A percentile compares a stretch with the other conserved stretches of the same genome.
These are phyloP conservation scores for Xerocomellus dryophilus DNA, from an alignment of 768 basidiomycete genomes.

Conservation along the genomic window DNA sequence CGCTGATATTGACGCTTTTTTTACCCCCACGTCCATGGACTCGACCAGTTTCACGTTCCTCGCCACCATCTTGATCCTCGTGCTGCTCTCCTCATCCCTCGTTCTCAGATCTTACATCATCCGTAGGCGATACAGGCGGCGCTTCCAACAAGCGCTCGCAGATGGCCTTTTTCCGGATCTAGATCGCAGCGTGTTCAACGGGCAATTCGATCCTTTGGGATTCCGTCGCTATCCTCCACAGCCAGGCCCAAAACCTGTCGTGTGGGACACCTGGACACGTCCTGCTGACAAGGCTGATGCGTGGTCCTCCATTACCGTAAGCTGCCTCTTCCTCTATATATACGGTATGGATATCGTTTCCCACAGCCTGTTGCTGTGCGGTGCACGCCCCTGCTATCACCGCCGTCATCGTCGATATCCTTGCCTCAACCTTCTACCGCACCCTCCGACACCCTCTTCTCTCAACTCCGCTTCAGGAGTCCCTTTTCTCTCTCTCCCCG, in stretches of 20 bases:
- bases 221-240: conserved; percentile 7
- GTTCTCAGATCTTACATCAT: conserved; percentile 61
- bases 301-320: conserved; percentile 19
- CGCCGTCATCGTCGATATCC: background rate
- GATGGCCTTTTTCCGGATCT: conserved; percentile 42
- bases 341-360: background rate
- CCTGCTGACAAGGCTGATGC: background rate
- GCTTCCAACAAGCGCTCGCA: conserved; percentile 51
- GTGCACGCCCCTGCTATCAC: background rate
- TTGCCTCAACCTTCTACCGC: background rate
- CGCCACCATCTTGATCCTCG: conserved; percentile 65
- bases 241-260: conserved; percentile 11
- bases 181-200: background rate
- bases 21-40: conserved; percentile 8
- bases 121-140: conserved; percentile 54
- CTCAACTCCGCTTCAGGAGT: conserved; percentile 10
- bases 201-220: background rate
- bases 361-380: conserved; percentile 21
- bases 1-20: background rate
- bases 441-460: background rate
- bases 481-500: background rate
- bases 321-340: background rate
- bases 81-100: conserved; percentile 61
- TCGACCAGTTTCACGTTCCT: conserved; percentile 63
- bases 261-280: conserved; percentile 19